Conservation (phyloP, 352 stramenopile genomes). For the Albugo laibachii region DNA sequence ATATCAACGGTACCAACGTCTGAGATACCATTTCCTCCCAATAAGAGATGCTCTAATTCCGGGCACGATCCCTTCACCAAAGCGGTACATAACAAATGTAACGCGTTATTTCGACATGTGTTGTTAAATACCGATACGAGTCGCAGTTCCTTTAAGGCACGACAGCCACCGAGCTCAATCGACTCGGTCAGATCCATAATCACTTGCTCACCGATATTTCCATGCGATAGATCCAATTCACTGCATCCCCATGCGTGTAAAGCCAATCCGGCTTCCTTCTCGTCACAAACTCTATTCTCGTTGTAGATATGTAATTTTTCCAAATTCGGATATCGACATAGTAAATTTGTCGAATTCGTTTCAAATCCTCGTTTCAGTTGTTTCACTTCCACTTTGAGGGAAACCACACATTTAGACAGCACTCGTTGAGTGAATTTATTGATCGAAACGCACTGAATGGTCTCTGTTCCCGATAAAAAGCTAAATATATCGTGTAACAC, state of each 20-base stretch:
- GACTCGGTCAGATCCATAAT: slow-evolving; percentile 42
- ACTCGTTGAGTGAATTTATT: slow-evolving; percentile 40
- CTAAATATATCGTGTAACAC: slow-evolving; percentile 42
- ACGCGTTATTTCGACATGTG: slow-evolving; percentile 44
- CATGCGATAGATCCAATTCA: slow-evolving; percentile 57
- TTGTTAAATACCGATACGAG: slow-evolving; percentile 66
- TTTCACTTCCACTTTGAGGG: slow-evolving; percentile 28
- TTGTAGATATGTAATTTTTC: slow-evolving; percentile 34
- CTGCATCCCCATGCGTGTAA: slow-evolving; percentile 60
- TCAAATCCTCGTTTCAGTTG: slow-evolving; percentile 26
- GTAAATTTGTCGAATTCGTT: slow-evolving; percentile 13
- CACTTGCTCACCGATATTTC: slow-evolving; percentile 46
- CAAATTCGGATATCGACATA: slow-evolving; percentile 38
- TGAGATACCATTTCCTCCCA: slow-evolving; percentile 57
- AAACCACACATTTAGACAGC: slow-evolving; percentile 32
- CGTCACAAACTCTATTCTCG: slow-evolving; percentile 30
- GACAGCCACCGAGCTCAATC: slow-evolving; percentile 36
- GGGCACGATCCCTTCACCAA: slow-evolving; percentile 44
- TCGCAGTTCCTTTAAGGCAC: slow-evolving; percentile 27
- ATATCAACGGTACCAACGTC: slow-evolving; percentile 56
- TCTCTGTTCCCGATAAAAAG: slow-evolving; percentile 43
- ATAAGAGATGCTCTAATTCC: slow-evolving; percentile 33
- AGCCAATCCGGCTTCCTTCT: slow-evolving; percentile 23
- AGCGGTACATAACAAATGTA: slow-evolving; percentile 41
- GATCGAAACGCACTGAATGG: slow-evolving; percentile 30